Conservation (phyloP, 495 filamentous ascomycete genomes). For the Aspergillus funiculosus region DNA sequence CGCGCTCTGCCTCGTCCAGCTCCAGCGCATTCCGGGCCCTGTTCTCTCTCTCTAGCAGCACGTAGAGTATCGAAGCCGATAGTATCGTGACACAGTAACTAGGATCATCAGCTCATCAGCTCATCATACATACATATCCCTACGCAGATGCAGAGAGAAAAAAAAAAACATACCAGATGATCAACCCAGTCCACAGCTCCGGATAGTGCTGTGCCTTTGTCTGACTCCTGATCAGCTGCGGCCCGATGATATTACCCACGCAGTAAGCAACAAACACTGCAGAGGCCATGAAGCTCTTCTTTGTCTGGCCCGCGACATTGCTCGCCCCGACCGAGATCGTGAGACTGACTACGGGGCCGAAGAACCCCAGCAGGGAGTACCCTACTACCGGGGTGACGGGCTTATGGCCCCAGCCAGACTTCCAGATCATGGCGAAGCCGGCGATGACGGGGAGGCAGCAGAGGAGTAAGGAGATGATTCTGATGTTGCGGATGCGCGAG, state of each 20-base stretch:
- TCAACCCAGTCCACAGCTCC: conserved; percentile 61
- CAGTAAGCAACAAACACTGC: conserved; percentile 71
- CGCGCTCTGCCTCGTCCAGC: conserved; percentile 55
- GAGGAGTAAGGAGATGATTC: conserved; percentile 55
- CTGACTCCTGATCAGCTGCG: conserved; percentile 59
- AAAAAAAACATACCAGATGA: conserved; percentile 45
- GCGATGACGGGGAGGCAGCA: conserved; percentile 68
- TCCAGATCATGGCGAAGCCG: conserved; percentile 72
- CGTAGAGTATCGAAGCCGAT: conserved; percentile 49
- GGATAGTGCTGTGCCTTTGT: conserved; percentile 62
- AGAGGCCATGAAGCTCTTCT: conserved; percentile 68
- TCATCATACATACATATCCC: background rate
- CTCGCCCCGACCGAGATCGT: conserved; percentile 63
- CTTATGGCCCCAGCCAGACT: conserved; percentile 56
- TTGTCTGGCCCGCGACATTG: conserved; percentile 72
- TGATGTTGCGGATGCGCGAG: conserved; percentile 53
- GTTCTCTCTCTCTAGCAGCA: conserved; percentile 55
- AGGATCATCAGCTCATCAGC: background rate
- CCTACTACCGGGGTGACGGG: conserved; percentile 59
- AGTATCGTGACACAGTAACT: conserved; percentile 60
- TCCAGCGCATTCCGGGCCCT: conserved; percentile 38
- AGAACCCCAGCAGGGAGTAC: conserved; percentile 66
- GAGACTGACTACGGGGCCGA: conserved; percentile 59
- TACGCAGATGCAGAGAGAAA: background rate
- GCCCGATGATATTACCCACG: conserved; percentile 67